Evolutionary conservation across 495 filamentous ascomycete species (phyloP), one percentile per base, ranked within the genome.

Genomic region (Clavariopsis aquatica): DNA sequence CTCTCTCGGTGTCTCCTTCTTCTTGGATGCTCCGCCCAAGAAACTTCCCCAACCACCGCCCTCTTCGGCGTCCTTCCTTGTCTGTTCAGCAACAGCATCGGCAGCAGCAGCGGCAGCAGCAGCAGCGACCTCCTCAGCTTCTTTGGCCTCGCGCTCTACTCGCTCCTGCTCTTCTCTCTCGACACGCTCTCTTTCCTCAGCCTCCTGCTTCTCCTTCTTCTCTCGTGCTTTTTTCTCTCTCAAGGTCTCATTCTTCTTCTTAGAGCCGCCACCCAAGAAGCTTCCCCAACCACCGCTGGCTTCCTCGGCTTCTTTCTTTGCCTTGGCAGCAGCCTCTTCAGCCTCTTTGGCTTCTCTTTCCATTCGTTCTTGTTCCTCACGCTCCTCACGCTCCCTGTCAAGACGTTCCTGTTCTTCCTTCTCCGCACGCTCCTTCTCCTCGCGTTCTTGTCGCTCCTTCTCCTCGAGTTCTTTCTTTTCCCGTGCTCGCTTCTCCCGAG

Each of bases 341-440:
- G 75, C 64, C 72, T 69, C 65, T 66, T 77, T 68, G 55, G 59
- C 52, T 63, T 57, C 69, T 8, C 54, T 52, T 31, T 47, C 46
- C 19, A 45, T 2, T 13, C 49, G 28, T 20, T 56, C 52, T 56
- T 56, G 52, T 23, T 56, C 52, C 31, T 56, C 52, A 12, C 52
- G 52, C 52, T 53, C 51, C 6, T 52, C 49, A 10, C 49, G 59
- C 34, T 57, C 53, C 56, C 20, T 46, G 20, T 55, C 52, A 9
- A 41, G 49, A 13, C 60, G 49, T 36, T 63, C 60, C 31, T 55
- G 27, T 41, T 63, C 49, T 41, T 64, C 62, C 27, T 28, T 49
- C 53, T 64, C 62, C 9, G 19, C 36, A 23, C 52, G 60, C 38
- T 57, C 53, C 56, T 47, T 38, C 53, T 64, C 62, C 20, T 26